These are phyloP conservation scores for Phytophthora fragariaefolia DNA, from an alignment of 352 stramenopile species.

Conservation along the genomic window DNA sequence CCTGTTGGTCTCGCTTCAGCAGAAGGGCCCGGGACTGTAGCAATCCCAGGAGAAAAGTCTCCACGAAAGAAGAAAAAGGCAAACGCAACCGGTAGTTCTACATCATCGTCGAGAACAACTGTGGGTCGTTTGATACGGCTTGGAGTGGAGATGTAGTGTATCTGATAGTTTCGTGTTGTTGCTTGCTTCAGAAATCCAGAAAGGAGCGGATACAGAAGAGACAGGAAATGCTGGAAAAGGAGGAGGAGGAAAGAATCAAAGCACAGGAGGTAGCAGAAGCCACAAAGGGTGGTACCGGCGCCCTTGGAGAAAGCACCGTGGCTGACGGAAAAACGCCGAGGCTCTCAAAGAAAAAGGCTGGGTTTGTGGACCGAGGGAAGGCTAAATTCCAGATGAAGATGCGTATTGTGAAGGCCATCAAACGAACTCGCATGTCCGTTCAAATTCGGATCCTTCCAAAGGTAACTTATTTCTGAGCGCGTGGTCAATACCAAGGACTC, in stretches of 20 bases:
- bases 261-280: constrained; percentile 3
- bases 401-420: constrained; percentile 56
- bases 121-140: constrained; percentile 2
- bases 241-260: constrained; percentile 49
- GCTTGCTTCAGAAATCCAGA: constrained; percentile 43
- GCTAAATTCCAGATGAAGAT: constrained; percentile 65
- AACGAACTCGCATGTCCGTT: constrained; percentile 63
- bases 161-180: background rate
- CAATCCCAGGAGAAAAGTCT: constrained; percentile 7
- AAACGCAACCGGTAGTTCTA: constrained; percentile 8
- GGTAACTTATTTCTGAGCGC: constrained; percentile 19
- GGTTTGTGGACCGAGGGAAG: constrained; percentile 63
- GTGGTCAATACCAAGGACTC: no score
- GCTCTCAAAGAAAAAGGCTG: constrained; percentile 26
- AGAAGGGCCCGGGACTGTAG: background rate
- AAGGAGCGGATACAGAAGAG: constrained; percentile 61
- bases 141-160: background rate
- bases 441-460: constrained; percentile 74
- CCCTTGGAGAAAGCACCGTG: background rate
- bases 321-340: constrained; percentile 6
- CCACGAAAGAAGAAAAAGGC: constrained; percentile 15
- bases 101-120: constrained; percentile 28
- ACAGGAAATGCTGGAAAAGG: constrained; percentile 61
- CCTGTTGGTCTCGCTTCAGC: background rate
- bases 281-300: background rate